Conservation (phyloP, 2,329 filamentous ascomycete species). For the Cryphonectria carpinicola region DNA sequence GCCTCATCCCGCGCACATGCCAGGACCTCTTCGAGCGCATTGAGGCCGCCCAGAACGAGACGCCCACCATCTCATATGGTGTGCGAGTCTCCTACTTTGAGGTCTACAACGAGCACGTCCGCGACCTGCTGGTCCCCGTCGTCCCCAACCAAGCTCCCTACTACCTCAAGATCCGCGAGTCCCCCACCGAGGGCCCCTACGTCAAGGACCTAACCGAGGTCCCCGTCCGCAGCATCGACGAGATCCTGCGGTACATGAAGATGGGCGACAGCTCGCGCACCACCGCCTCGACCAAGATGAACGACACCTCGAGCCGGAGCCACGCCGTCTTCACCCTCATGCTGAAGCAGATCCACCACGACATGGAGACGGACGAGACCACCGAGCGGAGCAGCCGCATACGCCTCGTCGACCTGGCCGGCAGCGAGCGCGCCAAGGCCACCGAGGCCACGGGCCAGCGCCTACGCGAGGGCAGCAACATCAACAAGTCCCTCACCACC, state of each 20-base stretch:
- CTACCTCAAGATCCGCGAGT: conserved; percentile 97
- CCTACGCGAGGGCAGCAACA: conserved; percentile 92
- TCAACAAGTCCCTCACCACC: conserved; percentile 98
- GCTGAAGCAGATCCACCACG: conserved; percentile 97
- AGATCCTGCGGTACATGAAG: conserved; percentile 90
- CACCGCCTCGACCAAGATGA: conserved; percentile 96
- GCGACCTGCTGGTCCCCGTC: conserved; percentile 83
- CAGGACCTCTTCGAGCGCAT: conserved; percentile 96
- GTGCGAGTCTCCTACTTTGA: conserved; percentile 98
- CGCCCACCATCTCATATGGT: conserved; percentile 92
- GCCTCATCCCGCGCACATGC: conserved; percentile 92
- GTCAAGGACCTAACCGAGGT: conserved; percentile 96
- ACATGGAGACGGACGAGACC: conserved; percentile 95
- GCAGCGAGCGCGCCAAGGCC: conserved; percentile 91
- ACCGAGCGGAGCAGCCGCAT: conserved; percentile 94
- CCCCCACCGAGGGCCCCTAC: conserved; percentile 91
- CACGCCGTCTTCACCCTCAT: conserved; percentile 98
- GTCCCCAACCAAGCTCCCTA: conserved; percentile 73
- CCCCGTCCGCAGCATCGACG: conserved; percentile 81
- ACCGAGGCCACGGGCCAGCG: conserved; percentile 93
- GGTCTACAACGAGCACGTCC: conserved; percentile 98
- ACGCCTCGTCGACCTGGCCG: conserved; percentile 90
- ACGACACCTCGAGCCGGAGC: conserved; percentile 94
- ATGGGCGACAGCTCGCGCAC: conserved; percentile 87
- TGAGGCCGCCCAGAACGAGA: conserved; percentile 73